A percentile compares a stretch with the other conserved stretches of the same genome.
Evolutionary conservation across 2,329 filamentous ascomycete species (phyloP).

Genomic region (Thielaviopsis euricoi): DNA sequence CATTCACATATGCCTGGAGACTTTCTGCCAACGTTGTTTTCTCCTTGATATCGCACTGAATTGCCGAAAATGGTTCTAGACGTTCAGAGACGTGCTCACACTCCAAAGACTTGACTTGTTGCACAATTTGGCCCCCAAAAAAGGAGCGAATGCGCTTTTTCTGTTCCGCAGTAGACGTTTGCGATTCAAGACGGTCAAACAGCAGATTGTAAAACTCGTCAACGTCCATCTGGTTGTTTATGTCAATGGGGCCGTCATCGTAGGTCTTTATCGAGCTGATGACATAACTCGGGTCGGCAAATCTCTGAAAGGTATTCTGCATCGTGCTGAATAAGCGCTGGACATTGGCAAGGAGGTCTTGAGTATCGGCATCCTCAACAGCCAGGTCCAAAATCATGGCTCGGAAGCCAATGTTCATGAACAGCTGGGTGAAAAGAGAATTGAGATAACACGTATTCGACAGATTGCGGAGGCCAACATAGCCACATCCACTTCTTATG

Average conservation of each 20-base stretch:
- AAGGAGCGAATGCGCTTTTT: constrained; percentile 65
- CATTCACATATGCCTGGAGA: constrained; percentile 85
- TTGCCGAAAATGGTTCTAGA: constrained; percentile 79
- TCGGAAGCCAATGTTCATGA: constrained; percentile 85
- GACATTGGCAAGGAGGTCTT: constrained; percentile 58
- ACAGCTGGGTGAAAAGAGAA: constrained; percentile 82
- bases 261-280: constrained; percentile 67
- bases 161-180: constrained; percentile 49
- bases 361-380: constrained; percentile 38
- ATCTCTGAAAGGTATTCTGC: constrained; percentile 65
- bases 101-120: constrained; percentile 90
- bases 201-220: constrained; percentile 94
- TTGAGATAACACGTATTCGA: constrained; percentile 97
- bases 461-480: constrained; percentile 78
- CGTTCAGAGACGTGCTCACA: constrained; percentile 87
- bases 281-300: constrained; percentile 55
- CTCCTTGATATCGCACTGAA: constrained; percentile 92
- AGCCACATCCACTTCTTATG: constrained; percentile 62
- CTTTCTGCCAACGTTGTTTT: constrained; percentile 74
- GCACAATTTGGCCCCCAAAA: constrained; percentile 80
- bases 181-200: constrained; percentile 78
- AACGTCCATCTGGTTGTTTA: constrained; percentile 89
- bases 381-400: constrained; percentile 59
- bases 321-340: constrained; percentile 70
- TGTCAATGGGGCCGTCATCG: constrained; percentile 68